These are phyloP conservation scores for Pachyrhizus erosus DNA, from an alignment of 306 rosid species.

Conservation along the genomic window DNA sequence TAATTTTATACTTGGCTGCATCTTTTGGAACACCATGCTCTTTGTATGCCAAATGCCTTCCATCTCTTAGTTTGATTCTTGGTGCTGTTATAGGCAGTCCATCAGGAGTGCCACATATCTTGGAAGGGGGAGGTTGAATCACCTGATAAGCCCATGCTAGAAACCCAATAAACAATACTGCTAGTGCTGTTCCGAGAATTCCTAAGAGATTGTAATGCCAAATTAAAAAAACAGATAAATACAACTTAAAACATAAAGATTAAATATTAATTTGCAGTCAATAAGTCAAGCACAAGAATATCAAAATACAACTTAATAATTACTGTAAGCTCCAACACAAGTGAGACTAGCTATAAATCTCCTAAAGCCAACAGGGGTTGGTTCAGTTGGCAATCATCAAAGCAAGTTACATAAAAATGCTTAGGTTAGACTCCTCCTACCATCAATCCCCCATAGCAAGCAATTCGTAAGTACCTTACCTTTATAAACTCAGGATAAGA, in stretches of 20 bases:
- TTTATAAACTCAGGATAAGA: background rate
- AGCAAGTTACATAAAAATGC: background rate
- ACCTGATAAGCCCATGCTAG: constrained; percentile 82
- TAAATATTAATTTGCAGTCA: background rate
- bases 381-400: background rate
- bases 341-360: background rate
- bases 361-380: background rate
- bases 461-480: background rate
- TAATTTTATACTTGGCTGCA: constrained; percentile 69
- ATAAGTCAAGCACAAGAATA: constrained; percentile 25
- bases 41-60: constrained; percentile 85
- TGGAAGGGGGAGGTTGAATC: constrained; percentile 75
- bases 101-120: constrained; percentile 75
- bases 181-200: constrained; percentile 56
- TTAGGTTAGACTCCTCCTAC: background rate
- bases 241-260: background rate
- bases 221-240: background rate
- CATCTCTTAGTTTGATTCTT: constrained; percentile 82
- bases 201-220: constrained; percentile 58
- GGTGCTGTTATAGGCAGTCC: constrained; percentile 80
- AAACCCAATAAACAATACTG: constrained; percentile 64
- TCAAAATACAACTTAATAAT: constrained; percentile 20
- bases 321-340: constrained; percentile 7
- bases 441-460: background rate
- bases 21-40: constrained; percentile 82